Base-by-base conservation (phyloP, 108 stramenopile species). In the Poteriospumella lacustris region DNA sequence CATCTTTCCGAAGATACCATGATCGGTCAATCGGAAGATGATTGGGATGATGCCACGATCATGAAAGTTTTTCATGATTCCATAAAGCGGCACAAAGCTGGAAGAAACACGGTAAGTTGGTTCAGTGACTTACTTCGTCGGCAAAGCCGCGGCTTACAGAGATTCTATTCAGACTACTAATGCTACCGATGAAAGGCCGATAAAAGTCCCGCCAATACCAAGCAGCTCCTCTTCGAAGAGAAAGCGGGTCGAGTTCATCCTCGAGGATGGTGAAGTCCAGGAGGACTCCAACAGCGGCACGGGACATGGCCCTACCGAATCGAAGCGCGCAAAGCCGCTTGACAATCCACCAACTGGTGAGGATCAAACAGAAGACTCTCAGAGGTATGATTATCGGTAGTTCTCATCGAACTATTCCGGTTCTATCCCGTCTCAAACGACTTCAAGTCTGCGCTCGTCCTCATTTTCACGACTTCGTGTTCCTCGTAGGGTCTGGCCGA, bases 401-500 rank as follows among this genome's bases (percentile, higher is more conserved):
- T 24, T 12, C 3, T 9, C 15, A 64, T 64, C 33, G 31, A 64
- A 5, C 3, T 5, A 24, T 5, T 64, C 28, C 9, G 9, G 3
- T 64, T 26, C 15, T 5, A 26, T 52, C 9, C 70, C 12, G 42
- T 73, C 70, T 42, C 44, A 26, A 34, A n/a, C 44, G 3, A 34
- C 24, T 38, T 31, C 64, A 41, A 41, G 19, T 19, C 24, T 56
- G 24, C 5, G 42, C 36, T 26, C 44, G 28, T 5, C 3, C 31
- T 33, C 36, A 31, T n/a, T 33, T 29, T n/a, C 38, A 34, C 31
- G 31, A 12, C 42, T 73, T 3, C 15, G 33, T 12, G 42, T 5
- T 24, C 26, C 36, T n/a, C 41, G 26, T 29, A 73, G 26, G 70
- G 70, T 34, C 9, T 73, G 70, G 70, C 36, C n/a, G n/a, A n/a